These are phyloP conservation scores for Elsinoe necatrix DNA, from an alignment of 2,329 filamentous ascomycete species.

Conservation along the genomic window DNA sequence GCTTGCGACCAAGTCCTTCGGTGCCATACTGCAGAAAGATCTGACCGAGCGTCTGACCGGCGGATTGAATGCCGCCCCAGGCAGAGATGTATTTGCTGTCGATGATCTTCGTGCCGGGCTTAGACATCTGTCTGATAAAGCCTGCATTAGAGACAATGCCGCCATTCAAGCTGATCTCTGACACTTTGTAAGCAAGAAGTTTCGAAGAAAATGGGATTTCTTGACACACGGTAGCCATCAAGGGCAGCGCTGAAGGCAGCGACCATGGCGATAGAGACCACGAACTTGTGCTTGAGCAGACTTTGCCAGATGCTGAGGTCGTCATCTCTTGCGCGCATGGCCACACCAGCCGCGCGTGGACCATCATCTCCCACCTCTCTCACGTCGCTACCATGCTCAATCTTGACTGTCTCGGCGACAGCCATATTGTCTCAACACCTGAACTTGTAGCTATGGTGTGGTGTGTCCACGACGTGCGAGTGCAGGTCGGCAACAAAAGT, in stretches of 20 bases:
- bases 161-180: conserved; percentile 30
- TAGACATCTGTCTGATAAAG: conserved; percentile 33
- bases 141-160: conserved; percentile 35
- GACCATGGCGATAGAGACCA: conserved; percentile 33
- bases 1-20: conserved; percentile 32
- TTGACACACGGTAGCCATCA: conserved; percentile 33
- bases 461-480: too few relatives aligned
- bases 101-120: conserved; percentile 28
- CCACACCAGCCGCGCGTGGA: background rate
- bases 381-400: background rate
- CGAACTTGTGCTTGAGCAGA: conserved; percentile 30
- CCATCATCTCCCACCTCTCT: background rate
- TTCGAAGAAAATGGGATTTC: conserved; percentile 19
- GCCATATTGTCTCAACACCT: background rate
- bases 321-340: conserved; percentile 22
- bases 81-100: conserved; percentile 32
- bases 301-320: conserved; percentile 35
- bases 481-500: background rate
- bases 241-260: conserved; percentile 37
- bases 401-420: background rate
- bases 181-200: conserved; percentile 22
- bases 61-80: conserved; percentile 35
- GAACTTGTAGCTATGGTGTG: too few relatives aligned
- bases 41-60: conserved; percentile 32
- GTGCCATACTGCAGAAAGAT: conserved; percentile 30